These are phyloP conservation scores for Sanghuangporus weigelae DNA, from an alignment of 1,284 basidiomycete species.

Conservation along the genomic window DNA sequence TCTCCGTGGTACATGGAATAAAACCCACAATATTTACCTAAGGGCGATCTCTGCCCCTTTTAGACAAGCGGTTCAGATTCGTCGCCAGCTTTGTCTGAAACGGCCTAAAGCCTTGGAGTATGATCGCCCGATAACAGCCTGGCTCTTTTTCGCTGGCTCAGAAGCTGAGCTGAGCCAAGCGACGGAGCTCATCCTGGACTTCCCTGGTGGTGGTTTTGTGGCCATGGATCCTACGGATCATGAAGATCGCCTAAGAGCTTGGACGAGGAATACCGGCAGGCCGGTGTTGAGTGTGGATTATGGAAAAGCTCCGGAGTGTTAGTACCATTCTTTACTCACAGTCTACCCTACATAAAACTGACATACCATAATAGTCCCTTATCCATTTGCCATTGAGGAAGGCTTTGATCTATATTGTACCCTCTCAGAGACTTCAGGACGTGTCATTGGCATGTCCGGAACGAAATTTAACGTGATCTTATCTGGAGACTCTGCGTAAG, in stretches of 20 bases:
- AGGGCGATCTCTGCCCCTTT: conserved; percentile 59
- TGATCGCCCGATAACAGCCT: conserved; percentile 75
- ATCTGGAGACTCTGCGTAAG: conserved; percentile 90
- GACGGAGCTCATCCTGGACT: conserved; percentile 84
- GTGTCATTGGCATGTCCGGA: conserved; percentile 81
- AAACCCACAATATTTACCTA: conserved; percentile 91
- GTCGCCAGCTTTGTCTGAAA: conserved; percentile 75
- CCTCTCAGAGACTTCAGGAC: conserved; percentile 76
- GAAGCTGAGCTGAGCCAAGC: conserved; percentile 61
- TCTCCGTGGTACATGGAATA: conserved; percentile 94
- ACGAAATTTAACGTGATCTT: conserved; percentile 70
- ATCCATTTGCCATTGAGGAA: conserved; percentile 93
- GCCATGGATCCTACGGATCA: conserved; percentile 95
- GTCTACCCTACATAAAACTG: not conserved
- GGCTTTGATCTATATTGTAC: conserved; percentile 86
- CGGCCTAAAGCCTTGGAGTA: conserved; percentile 76
- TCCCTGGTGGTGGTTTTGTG: conserved; percentile 94
- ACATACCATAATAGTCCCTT: conserved; percentile 64
- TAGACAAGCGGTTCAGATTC: conserved; percentile 54
- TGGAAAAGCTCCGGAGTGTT: conserved; percentile 94
- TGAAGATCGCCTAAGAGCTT: conserved; percentile 86
- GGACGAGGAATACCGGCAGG: conserved; percentile 77
- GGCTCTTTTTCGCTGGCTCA: conserved; percentile 79
- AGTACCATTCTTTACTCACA: conserved; percentile 25
- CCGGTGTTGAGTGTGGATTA: conserved; percentile 90